A percentile compares a stretch with the other conserved stretches of the same genome.
Conservation (phyloP, 1,139 yeast genomes). For the Yamadazyma trypodendri region DNA sequence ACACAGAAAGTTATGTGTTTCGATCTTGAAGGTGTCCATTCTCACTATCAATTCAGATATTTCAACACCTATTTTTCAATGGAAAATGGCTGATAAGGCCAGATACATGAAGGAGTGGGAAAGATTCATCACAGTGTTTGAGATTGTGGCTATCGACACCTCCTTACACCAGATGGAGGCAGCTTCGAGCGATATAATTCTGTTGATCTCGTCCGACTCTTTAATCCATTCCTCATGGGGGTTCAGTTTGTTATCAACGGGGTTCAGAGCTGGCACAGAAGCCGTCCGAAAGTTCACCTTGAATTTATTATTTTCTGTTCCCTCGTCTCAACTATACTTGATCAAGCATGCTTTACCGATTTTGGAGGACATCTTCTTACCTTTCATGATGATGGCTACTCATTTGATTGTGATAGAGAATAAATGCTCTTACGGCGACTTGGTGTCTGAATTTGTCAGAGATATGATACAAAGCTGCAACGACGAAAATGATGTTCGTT, state of each 20-base stretch:
- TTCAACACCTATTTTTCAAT: constrained; percentile 41
- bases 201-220: constrained; percentile 51
- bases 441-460: constrained; percentile 46
- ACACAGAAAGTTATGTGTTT: constrained; percentile 67
- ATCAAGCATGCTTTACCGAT: constrained; percentile 46
- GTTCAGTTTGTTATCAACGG: constrained; percentile 68
- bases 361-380: constrained; percentile 55
- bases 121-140: constrained; percentile 69
- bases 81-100: constrained; percentile 36
- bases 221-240: constrained; percentile 72
- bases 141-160: constrained; percentile 80
- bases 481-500: constrained; percentile 24
- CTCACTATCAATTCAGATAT: constrained; percentile 42
- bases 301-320: constrained; percentile 54
- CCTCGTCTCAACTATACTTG: constrained; percentile 48
- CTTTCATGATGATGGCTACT: constrained; percentile 63
- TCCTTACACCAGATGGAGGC: constrained; percentile 86
- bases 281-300: constrained; percentile 69
- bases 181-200: constrained; percentile 63
- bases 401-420: constrained; percentile 47
- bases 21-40: constrained; percentile 64
- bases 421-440: constrained; percentile 60
- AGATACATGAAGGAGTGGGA: constrained; percentile 60
- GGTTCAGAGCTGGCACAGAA: constrained; percentile 76
- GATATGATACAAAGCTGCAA: constrained; percentile 41